Evolutionary conservation across 768 basidiomycete species (phyloP), one percentile per base, ranked within the genome.

Genomic region (Tulasnella sp.): DNA sequence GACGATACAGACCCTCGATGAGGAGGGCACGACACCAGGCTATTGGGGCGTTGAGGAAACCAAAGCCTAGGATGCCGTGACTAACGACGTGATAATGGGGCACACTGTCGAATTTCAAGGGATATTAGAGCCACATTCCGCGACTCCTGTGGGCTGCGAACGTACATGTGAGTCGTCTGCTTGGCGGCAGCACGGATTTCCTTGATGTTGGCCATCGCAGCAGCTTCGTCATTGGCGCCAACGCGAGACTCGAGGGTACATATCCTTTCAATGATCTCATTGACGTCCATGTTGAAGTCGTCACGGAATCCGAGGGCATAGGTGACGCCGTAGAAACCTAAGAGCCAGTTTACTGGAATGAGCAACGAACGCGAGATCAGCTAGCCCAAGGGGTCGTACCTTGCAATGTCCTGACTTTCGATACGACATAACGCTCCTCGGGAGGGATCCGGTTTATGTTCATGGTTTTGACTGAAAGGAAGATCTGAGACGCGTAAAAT

Each of bases 271-370:
- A 90, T 81, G 40, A 91, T 81, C 37, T 88, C 86, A 17, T 83
- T 79, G 17, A 87, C 80, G 83, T 87, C 73, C 22, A 89, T 84
- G 76, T 88, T 84, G 74, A 89, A 87, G 9, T 86, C 81, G 71
- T 92, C 90, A n/a, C 89, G 84, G 83, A 89, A 92, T 0, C 90
- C 91, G 67, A 88, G 82, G 73, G 86, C 86, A 77, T 88, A 88
- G 1, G 87, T 87, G 8, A 87, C 87, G 22, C 88, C 89, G 69
- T 91, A 91, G 79, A 89, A 89, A 0, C 89, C 89, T 86, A 67
- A 74, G 52, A 17, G 49, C 49, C 17, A 64, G 12, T 11, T 29
- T 39, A 4, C 39, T 22, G 42, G 6, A 25, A 38, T 49, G 25
- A 52, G 42, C 19, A 77, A 37, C 1, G 25, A n/a, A 37, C 8